phyloP scores from a whole-genome alignment of 768 basidiomycete species.

The Artomyces pyxidatus region DNA sequence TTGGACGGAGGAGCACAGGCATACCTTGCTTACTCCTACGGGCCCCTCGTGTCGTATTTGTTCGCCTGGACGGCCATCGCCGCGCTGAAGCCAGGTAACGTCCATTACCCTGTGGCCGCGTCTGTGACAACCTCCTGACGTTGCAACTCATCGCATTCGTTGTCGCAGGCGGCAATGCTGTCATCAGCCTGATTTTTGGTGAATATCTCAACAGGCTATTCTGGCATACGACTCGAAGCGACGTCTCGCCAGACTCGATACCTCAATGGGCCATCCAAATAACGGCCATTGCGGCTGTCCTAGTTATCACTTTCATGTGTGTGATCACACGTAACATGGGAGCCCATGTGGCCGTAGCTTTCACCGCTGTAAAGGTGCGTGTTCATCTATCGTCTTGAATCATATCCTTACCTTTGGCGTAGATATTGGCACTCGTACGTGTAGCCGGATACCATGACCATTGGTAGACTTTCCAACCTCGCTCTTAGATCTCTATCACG shows the following conservation, averaged over 20 bases:
- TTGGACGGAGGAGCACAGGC: slow-evolving; percentile 60
- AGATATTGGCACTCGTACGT: slow-evolving; percentile 64
- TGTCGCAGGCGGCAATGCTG: slow-evolving; percentile 59
- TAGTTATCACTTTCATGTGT: slow-evolving; percentile 70
- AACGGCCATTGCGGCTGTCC: slow-evolving; percentile 66
- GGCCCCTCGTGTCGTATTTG: slow-evolving; percentile 79
- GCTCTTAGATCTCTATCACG: slow-evolving; percentile 56
- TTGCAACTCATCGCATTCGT: slow-evolving; percentile 1
- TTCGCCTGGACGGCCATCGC: slow-evolving; percentile 95
- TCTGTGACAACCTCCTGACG: not conserved
- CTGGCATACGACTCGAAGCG: slow-evolving; percentile 63
- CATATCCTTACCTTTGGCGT: slow-evolving; percentile 4
- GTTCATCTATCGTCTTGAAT: not conserved
- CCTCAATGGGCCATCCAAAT: slow-evolving; percentile 91
- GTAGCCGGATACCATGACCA: not conserved
- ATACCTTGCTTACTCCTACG: slow-evolving; percentile 86
- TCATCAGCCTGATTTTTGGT: slow-evolving; percentile 82
- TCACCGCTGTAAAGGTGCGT: slow-evolving; percentile 77
- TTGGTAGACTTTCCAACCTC: not conserved
- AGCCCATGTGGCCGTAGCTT: slow-evolving; percentile 74
- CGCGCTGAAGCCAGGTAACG: slow-evolving; percentile 72
- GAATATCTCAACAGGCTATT: slow-evolving; percentile 91
- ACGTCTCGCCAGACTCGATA: slow-evolving; percentile 68
- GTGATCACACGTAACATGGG: slow-evolving; percentile 72
- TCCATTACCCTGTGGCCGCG: not conserved